Base-by-base conservation (phyloP, 2,329 filamentous ascomycete genomes). In the Onygenales sp. region DNA sequence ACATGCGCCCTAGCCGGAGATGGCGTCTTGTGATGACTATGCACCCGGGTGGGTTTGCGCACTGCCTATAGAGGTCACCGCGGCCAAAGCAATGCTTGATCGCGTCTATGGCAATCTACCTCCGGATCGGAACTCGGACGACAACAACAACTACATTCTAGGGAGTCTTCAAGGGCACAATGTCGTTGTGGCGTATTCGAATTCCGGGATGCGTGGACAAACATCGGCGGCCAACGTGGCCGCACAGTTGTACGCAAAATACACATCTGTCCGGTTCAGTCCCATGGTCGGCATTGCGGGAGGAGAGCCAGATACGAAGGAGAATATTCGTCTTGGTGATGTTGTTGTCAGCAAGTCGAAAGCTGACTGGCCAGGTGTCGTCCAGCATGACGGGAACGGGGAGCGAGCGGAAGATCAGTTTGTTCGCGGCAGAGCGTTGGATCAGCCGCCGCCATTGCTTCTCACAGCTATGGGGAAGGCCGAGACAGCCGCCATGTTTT, bases 241-340 rank as follows among this genome's bases (percentile, higher is more conserved):
- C 7, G 51, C 7, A 7, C 39, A 60, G 33, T 56, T 63, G 55
- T 44, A 52, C 5, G 13, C 46, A 8, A 60, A 47, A 27, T 63
- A 58, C 47, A 27, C 45, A 31, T 54, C 34, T 7, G 49, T 63
- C 34, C 48, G 55, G 10, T 49, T 63, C 37, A 49, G 49, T 21
- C 42, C 63, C 32, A 57, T 63, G 55, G 60, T 64, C 7, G 60
- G 60, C 11, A 57, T 63, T 43, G 62, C 57, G 6, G 61, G 58
- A 37, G 62, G 59, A 7, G 56, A 58, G 13, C 61, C 62, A 9
- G 21, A 42, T 40, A 42, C 27, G 5, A 40, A 34, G 10, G 33
- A 55, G 9, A 60, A 62, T 48, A 55, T 62, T 49, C 54, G 59
- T 1, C 53, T 63, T 2, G 61, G 61, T 3, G 61, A 63, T 54